Evolutionary conservation across 2,329 filamentous ascomycete species (phyloP).

Genomic region (Teratosphaeriaceae sp.): DNA sequence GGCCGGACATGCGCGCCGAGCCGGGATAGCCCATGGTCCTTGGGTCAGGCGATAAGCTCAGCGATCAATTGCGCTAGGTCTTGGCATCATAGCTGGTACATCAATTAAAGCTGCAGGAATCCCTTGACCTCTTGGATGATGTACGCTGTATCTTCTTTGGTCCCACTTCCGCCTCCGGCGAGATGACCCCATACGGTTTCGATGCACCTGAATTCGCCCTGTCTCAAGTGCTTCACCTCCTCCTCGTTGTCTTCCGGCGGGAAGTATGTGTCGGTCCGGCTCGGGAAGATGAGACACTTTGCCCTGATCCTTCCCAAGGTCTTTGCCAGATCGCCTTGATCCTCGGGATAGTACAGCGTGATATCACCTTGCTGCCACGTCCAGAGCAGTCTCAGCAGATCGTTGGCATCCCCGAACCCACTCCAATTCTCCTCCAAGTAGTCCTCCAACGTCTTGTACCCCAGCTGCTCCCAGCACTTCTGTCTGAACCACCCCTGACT

Average conservation of each 20-base stretch:
- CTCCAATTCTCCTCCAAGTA: slow-evolving; percentile 28
- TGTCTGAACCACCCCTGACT: slow-evolving; percentile 36
- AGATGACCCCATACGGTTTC: slow-evolving; percentile 34
- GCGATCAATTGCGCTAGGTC: no score
- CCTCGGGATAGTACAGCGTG: slow-evolving; percentile 23
- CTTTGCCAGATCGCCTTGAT: slow-evolving; percentile 26
- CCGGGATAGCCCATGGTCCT: no score
- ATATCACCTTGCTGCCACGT: slow-evolving; percentile 41
- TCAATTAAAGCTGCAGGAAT: slow-evolving; percentile 13
- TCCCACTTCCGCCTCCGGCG: slow-evolving; percentile 32
- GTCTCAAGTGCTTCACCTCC: slow-evolving; percentile 30
- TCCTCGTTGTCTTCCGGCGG: slow-evolving; percentile 32
- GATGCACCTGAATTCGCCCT: slow-evolving; percentile 28
- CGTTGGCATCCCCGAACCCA: slow-evolving; percentile 26
- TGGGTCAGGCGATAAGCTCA: no score
- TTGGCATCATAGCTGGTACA: no score
- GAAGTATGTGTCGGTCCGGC: slow-evolving; percentile 37
- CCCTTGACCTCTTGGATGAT: slow-evolving; percentile 21
- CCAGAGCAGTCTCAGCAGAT: slow-evolving; percentile 31
- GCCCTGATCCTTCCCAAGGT: slow-evolving; percentile 33
- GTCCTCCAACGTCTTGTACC: slow-evolving; percentile 26
- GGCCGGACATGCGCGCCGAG: no score
- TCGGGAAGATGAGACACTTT: slow-evolving; percentile 34
- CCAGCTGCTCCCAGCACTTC: slow-evolving; percentile 30
- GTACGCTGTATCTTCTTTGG: slow-evolving; percentile 28